Base-by-base conservation (phyloP, 345 rosid genomes). In the Eucalyptus guilfoylei region DNA sequence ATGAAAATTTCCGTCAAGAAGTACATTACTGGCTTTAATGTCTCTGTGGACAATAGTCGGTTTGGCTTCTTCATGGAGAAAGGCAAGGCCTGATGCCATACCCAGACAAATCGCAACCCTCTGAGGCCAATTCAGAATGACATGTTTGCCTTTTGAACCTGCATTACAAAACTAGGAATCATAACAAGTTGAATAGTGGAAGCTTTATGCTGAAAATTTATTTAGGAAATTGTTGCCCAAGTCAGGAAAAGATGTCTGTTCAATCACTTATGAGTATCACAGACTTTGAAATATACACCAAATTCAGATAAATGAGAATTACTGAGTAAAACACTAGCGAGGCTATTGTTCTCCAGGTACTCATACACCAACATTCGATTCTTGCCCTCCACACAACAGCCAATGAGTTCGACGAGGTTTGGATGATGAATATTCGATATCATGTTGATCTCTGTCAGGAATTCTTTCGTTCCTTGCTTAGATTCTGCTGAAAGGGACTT, bases 1-100 rank as follows among this genome's bases (percentile, higher is more conserved):
- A 88, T 80, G 90, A 85, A 95, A 91, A 87, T 93, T 90, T 30
- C 90, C 90, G 83, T 93, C 98, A 45, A 96, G 96, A 91, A 96
- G 97, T 89, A 96, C 87, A 89, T 96, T 96, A 91, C 98, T 95
- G 88, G 98, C 98, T 89, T 96, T 96, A 54, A 96, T 96, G 90
- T 96, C 98, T 89, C 98, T 92, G 91, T 96, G 98, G 89, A 96
- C 98, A 17, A 96, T 94, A 45, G 87, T 91, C 1, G 97, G 98
- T 60, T 92, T 92, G 37, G 93, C 93, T 89, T 93, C 98, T 40
- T 96, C 94, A 37, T 96, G 97, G 88, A 96, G 98, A 91, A 94
- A 95, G 87, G 94, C 92, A 88, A 96, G 95, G 83, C 96, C 97
- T 64, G 91, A 88, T 40, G 98, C 98, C 52, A 95, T 94, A 67